phyloP scores from a whole-genome alignment of 306 rosid species.

The Acacia confusa region DNA sequence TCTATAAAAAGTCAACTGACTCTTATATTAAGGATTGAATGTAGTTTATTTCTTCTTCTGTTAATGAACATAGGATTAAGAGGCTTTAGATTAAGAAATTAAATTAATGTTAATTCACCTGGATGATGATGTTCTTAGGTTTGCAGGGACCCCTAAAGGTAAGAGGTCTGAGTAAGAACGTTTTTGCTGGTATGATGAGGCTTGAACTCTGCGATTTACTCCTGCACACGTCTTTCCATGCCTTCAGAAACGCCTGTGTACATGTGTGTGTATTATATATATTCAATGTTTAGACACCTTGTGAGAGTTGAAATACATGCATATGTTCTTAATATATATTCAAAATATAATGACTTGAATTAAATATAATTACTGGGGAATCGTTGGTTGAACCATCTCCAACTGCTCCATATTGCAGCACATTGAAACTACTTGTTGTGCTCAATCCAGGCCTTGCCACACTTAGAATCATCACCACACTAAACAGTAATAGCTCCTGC shows the following conservation, averaged over 20 bases:
- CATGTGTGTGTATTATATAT: neutral
- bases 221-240: constrained; percentile 42
- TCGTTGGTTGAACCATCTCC: constrained; percentile 53
- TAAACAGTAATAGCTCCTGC: constrained; percentile 34
- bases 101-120: constrained; percentile 21
- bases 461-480: constrained; percentile 26
- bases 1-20: too few species aligned
- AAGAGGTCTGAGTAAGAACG: constrained; percentile 41
- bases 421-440: constrained; percentile 43
- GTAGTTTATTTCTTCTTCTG: too few species aligned
- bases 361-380: constrained; percentile 40
- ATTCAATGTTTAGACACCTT: neutral
- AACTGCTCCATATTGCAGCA: constrained; percentile 49
- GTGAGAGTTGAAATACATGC: neutral
- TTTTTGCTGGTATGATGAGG: constrained; percentile 39
- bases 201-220: constrained; percentile 29
- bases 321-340: neutral
- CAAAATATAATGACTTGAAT: neutral
- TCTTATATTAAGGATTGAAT: too few species aligned
- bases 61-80: too few species aligned
- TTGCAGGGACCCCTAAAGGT: constrained; percentile 52
- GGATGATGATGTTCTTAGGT: constrained; percentile 32
- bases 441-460: constrained; percentile 36
- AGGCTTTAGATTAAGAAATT: neutral
- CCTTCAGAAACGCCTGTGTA: constrained; percentile 44